phyloP scores from a whole-genome alignment of 352 stramenopile genomes.

The Globisporangium radiosum region DNA sequence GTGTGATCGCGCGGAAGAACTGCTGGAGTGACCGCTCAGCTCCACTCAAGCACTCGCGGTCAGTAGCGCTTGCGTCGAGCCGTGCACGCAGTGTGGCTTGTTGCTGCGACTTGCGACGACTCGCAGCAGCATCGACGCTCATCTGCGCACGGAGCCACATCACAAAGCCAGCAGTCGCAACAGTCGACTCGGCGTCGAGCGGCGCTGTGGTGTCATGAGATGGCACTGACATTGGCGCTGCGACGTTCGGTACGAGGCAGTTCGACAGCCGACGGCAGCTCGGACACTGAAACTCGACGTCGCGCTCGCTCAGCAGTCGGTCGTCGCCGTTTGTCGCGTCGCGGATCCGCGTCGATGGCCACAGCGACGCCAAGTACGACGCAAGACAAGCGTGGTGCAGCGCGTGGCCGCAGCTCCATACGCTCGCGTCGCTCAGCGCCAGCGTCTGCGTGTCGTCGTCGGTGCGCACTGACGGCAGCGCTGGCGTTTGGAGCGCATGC shows the following conservation, averaged over 20 bases:
- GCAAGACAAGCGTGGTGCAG: conserved; percentile 69
- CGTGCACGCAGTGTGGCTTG: conserved; percentile 32
- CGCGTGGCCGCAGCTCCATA: conserved; percentile 70
- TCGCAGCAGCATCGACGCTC: conserved; percentile 39
- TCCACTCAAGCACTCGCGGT: conserved; percentile 23
- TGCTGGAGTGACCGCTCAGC: conserved; percentile 36
- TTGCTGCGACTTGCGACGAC: conserved; percentile 22
- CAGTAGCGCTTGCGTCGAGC: conserved; percentile 25
- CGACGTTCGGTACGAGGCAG: conserved; percentile 49
- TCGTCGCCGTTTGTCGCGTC: conserved; percentile 47
- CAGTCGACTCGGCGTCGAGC: no score
- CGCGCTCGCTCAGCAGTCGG: conserved; percentile 53
- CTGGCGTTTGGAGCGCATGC: neutral
- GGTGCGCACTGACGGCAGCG: conserved; percentile 4
- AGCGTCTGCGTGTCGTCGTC: neutral
- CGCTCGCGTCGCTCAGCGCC: conserved; percentile 26
- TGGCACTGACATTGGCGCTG: neutral
- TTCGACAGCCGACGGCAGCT: conserved; percentile 75
- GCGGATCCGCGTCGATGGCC: conserved; percentile 46
- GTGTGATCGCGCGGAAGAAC: conserved; percentile 51
- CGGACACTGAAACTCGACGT: conserved; percentile 73
- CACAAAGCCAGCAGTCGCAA: conserved; percentile 15
- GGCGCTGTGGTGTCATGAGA: no score
- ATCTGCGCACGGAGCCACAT: conserved; percentile 49
- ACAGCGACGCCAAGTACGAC: conserved; percentile 61